These are phyloP conservation scores for Coniophora puteana DNA, from an alignment of 1,284 basidiomycete species.

Conservation along the genomic window DNA sequence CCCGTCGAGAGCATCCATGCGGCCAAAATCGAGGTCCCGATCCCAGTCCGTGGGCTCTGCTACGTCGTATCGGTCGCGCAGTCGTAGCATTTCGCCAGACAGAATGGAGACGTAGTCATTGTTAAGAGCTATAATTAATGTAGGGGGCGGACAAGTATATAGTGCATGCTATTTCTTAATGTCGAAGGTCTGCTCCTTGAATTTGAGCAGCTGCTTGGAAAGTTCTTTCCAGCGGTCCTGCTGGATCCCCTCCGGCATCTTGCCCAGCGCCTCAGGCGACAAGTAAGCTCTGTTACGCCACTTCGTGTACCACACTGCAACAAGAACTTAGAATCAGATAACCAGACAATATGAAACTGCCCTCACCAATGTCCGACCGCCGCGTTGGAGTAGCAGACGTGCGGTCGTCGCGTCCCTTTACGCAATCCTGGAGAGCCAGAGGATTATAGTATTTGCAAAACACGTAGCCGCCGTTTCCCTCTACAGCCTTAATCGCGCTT, in stretches of 20 bases:
- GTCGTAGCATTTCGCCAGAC: slow-evolving; percentile 59
- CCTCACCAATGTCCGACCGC: slow-evolving; percentile 80
- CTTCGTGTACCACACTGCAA: slow-evolving; percentile 72
- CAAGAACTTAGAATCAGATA: slow-evolving; percentile 1
- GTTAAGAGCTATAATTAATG: slow-evolving; percentile 11
- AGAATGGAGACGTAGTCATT: slow-evolving; percentile 37
- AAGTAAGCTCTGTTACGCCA: slow-evolving; percentile 73
- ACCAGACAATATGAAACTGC: slow-evolving; percentile 2
- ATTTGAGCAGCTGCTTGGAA: slow-evolving; percentile 55
- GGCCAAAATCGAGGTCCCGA: too few species aligned
- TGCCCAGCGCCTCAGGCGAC: slow-evolving; percentile 52
- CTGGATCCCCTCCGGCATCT: slow-evolving; percentile 60
- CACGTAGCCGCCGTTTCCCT: slow-evolving; percentile 79
- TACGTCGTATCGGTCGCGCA: slow-evolving; percentile 47
- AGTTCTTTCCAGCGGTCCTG: slow-evolving; percentile 66
- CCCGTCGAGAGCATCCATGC: too few species aligned
- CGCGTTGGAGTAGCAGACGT: slow-evolving; percentile 78
- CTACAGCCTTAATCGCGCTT: slow-evolving; percentile 82
- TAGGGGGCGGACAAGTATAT: not conserved
- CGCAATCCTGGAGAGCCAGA: slow-evolving; percentile 77
- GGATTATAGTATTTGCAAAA: slow-evolving; percentile 93
- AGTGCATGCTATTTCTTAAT: slow-evolving; percentile 38
- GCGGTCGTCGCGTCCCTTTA: slow-evolving; percentile 70
- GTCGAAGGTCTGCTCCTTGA: slow-evolving; percentile 56
- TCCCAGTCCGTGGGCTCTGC: slow-evolving; percentile 17